Evolutionary conservation across 129 eudicot genomes (phyloP), one percentile per base, ranked within the genome.

Genomic region (Mikania micrantha): DNA sequence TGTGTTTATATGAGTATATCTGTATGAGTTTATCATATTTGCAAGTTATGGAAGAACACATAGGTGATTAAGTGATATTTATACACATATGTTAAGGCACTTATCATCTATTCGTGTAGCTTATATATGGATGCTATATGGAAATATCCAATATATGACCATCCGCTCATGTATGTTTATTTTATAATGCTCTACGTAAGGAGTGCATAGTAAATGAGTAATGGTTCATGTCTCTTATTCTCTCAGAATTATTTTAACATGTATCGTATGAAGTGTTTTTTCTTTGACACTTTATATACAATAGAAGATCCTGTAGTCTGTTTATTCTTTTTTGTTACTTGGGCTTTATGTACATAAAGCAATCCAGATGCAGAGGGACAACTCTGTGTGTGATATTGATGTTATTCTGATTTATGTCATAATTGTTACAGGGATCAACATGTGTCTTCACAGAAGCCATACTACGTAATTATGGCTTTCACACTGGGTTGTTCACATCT

Each of bases 401-500:
- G 56, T 16, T 66, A 38, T 70, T 48, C 75, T 82, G 71, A 81
- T 40, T 45, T 16, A 60, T 57, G 64, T 66, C 72, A 21, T 25
- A 60, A 24, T 32, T 47, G 69, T 67, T 72, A 75, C 71, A 90
- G 96, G 98, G 98, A 50, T 93, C 98, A 72, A 93, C 98, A 60
- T 93, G 98, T 74, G 74, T 85, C 15, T 88, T 93, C 66, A 70
- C 90, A 9, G 98, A 93, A 73, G 78, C 96, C 47, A 88, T 93
- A 76, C 77, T 93, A 69, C 92, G 90, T 57, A 84, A 81, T 65
- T 93, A 87, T 82, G 98, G 98, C 70, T 93, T 93, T 78, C 87
- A 32, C 76, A 93, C 96, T 28, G 96, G 96, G 3, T 90, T 93
- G 44, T 93, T 93, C 78, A 93, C 98, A 31, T 93, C 98, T 54